Conservation (phyloP, 139 green algal species). For the Micractinium conductrix region DNA sequence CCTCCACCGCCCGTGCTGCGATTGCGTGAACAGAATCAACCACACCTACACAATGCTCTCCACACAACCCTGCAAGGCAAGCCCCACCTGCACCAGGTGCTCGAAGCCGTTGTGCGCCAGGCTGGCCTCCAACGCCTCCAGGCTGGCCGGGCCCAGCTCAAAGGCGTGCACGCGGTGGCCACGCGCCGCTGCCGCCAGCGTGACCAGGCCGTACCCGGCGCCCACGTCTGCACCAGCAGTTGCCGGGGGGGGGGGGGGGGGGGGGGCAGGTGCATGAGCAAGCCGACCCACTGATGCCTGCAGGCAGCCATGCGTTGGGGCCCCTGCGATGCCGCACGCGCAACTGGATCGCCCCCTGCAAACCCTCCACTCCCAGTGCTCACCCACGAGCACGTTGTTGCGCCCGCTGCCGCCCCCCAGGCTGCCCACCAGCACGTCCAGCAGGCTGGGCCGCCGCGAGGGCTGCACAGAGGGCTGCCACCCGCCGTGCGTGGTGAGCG, state of each 20-base stretch:
- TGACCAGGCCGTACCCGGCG: slow-evolving; percentile 79
- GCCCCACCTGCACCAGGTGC: slow-evolving; percentile 46
- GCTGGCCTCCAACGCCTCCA: slow-evolving; percentile 62
- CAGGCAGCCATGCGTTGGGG: background rate
- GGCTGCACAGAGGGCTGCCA: slow-evolving; percentile 78
- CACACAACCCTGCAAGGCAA: background rate
- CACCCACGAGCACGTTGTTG: slow-evolving; percentile 36
- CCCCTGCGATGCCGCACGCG: background rate
- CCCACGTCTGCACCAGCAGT: slow-evolving; percentile 65
- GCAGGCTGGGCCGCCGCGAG: slow-evolving; percentile 60
- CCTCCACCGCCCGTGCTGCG: too few species aligned
- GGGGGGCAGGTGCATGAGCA: background rate
- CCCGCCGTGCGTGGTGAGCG: slow-evolving; percentile 68
- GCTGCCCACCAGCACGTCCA: slow-evolving; percentile 79
- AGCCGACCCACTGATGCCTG: background rate
- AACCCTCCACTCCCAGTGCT: background rate
- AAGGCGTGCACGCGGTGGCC: slow-evolving; percentile 78
- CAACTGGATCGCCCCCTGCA: slow-evolving; percentile 5
- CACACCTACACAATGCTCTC: background rate
- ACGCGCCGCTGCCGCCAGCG: slow-evolving; percentile 76
- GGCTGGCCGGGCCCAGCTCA: slow-evolving; percentile 60
- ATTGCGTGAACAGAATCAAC: too few species aligned
- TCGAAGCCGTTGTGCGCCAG: slow-evolving; percentile 79
- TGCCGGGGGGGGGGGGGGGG: background rate
- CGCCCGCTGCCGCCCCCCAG: slow-evolving; percentile 49